Percentiles rank a stretch among this genome's conserved stretches.
Conservation (phyloP, 164 flowering plant species). For the Annona squamosa region DNA sequence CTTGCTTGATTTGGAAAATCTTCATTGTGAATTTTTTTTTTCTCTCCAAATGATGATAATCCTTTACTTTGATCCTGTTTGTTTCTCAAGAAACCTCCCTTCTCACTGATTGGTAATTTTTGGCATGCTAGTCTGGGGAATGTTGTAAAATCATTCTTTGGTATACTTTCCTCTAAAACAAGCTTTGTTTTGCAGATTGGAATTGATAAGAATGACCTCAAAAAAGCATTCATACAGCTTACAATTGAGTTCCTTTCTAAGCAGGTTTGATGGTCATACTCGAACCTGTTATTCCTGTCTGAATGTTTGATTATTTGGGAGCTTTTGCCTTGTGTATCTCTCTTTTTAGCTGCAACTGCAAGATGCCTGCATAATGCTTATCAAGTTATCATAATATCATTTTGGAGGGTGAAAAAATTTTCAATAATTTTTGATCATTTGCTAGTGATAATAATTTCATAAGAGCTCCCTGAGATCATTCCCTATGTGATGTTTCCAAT, state of each 20-base stretch:
- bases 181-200: conserved; percentile 57
- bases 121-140: not conserved
- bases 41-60: not conserved
- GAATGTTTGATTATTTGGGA: not conserved
- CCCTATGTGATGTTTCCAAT: not conserved
- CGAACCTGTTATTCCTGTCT: not conserved
- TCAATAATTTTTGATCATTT: not conserved
- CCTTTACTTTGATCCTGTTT: not conserved
- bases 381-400: not conserved
- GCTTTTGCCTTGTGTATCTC: not conserved
- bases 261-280: conserved; percentile 48
- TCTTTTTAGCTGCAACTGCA: not conserved
- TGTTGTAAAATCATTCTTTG: not conserved
- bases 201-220: conserved; percentile 65
- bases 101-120: not conserved
- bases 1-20: too few species aligned
- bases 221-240: conserved; percentile 78
- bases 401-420: not conserved
- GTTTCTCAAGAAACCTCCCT: not conserved
- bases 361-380: not conserved
- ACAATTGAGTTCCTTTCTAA: conserved; percentile 83
- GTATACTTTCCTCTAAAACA: not conserved
- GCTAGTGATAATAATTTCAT: not conserved
- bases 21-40: too few species aligned
- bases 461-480: not conserved